Evolutionary conservation across 202 grass and related monocot species (phyloP).

Genomic region (Eragrostis tef): DNA sequence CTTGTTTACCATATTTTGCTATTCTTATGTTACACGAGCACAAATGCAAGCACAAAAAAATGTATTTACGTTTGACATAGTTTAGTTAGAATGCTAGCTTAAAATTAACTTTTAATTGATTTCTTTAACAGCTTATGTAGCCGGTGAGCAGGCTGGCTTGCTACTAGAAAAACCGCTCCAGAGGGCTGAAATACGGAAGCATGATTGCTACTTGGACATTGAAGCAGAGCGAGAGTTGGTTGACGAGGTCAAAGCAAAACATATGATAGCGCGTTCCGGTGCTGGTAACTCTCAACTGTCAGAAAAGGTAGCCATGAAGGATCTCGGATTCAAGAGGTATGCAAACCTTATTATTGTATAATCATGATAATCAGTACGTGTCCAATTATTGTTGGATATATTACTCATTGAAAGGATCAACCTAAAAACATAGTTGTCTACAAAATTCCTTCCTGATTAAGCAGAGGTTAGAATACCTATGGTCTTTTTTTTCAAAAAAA

Average conservation of each 20-base stretch:
- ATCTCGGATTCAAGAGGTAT: slow-evolving; percentile 60
- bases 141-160: slow-evolving; percentile 37
- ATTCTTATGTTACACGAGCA: too few relatives aligned
- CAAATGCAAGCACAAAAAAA: too few relatives aligned
- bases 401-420: too few relatives aligned
- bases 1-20: too few relatives aligned
- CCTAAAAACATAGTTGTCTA: too few relatives aligned
- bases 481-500: too few relatives aligned
- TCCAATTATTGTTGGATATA: too few relatives aligned
- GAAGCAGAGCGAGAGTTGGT: slow-evolving; percentile 51
- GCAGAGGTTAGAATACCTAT: too few relatives aligned
- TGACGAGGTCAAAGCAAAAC: slow-evolving; percentile 36
- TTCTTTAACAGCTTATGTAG: slow-evolving; percentile 44
- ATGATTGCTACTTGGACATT: slow-evolving; percentile 51
- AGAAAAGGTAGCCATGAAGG: slow-evolving; percentile 49
- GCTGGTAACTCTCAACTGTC: not conserved
- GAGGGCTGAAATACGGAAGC: slow-evolving; percentile 41
- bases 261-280: not conserved
- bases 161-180: slow-evolving; percentile 51
- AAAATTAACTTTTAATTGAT: not conserved
- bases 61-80: too few relatives aligned
- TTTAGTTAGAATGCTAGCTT: too few relatives aligned
- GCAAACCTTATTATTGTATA: not conserved
- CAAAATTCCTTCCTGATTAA: too few relatives aligned
- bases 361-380: too few relatives aligned